phyloP scores from a whole-genome alignment of 2,329 filamentous ascomycete genomes.

The Sordariomycetes sp. region DNA sequence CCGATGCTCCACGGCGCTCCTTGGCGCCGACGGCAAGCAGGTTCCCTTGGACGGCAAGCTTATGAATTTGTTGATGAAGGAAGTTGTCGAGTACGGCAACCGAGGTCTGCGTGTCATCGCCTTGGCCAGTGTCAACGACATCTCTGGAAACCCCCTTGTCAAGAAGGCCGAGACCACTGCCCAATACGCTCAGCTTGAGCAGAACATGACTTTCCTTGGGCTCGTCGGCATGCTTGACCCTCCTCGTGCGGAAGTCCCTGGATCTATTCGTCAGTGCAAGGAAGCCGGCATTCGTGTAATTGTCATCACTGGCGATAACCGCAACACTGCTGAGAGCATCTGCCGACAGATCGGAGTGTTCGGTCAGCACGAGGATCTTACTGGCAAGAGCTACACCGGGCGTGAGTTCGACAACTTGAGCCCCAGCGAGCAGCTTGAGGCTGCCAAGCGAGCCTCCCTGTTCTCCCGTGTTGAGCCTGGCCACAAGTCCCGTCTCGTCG shows the following conservation, averaged over 20 bases:
- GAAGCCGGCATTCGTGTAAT: constrained; percentile 93
- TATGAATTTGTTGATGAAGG: constrained; percentile 59
- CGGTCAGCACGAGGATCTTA: constrained; percentile 68
- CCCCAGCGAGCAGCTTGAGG: constrained; percentile 70
- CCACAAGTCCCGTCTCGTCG: constrained; percentile 97
- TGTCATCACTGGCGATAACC: constrained; percentile 97
- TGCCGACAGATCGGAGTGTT: constrained; percentile 97
- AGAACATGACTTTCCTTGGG: constrained; percentile 88
- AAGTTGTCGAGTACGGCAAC: constrained; percentile 86
- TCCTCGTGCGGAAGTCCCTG: constrained; percentile 82
- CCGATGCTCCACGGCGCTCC: constrained; percentile 73
- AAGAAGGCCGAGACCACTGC: constrained; percentile 69
- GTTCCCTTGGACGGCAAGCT: constrained; percentile 65
- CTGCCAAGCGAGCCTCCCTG: constrained; percentile 75
- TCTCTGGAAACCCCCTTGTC: constrained; percentile 60
- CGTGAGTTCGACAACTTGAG: constrained; percentile 86
- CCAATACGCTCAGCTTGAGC: constrained; percentile 81
- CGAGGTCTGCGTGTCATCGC: constrained; percentile 91
- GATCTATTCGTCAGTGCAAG: constrained; percentile 80
- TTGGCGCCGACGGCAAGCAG: constrained; percentile 71
- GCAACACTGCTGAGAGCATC: constrained; percentile 94
- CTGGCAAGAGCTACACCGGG: constrained; percentile 89
- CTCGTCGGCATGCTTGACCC: constrained; percentile 96
- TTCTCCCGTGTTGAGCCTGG: constrained; percentile 94
- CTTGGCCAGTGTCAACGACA: constrained; percentile 73